phyloP scores from a whole-genome alignment of 2,329 filamentous ascomycete genomes.

The Pyrenochaeta sp. region DNA sequence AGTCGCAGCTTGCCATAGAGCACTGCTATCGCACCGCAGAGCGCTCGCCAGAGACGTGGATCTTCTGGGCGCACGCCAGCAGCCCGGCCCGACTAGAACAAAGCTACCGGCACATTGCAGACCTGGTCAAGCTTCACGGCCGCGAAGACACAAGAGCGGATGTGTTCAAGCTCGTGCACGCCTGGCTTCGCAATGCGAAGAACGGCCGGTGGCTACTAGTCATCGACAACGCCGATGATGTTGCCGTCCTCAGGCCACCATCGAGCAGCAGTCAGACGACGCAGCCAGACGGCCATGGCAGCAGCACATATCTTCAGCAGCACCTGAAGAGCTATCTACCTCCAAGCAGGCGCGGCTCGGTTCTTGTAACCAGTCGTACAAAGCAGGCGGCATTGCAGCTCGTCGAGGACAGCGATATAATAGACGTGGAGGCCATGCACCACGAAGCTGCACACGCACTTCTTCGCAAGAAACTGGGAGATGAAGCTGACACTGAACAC shows the following conservation, averaged over 20 bases:
- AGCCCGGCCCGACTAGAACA: slow-evolving; percentile 20
- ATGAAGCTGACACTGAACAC: slow-evolving; percentile 15
- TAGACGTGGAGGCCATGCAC: slow-evolving; percentile 20
- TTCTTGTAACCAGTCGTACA: slow-evolving; percentile 19
- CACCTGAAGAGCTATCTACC: slow-evolving; percentile 9
- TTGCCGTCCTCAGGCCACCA: slow-evolving; percentile 1
- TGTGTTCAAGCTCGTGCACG: slow-evolving; percentile 19
- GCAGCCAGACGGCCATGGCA: too few species aligned
- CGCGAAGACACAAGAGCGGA: slow-evolving; percentile 16
- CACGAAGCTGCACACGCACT: slow-evolving; percentile 8
- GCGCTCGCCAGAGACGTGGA: slow-evolving; percentile 20
- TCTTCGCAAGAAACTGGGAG: slow-evolving; percentile 15
- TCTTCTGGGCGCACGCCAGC: slow-evolving; percentile 17
- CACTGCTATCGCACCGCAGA: slow-evolving; percentile 16
- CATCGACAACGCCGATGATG: slow-evolving; percentile 29
- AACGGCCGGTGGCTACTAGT: slow-evolving; percentile 21
- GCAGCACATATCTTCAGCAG: too few species aligned
- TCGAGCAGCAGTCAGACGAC: too few species aligned
- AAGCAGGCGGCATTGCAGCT: slow-evolving; percentile 13
- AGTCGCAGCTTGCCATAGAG: slow-evolving; percentile 24
- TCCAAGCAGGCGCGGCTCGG: slow-evolving; percentile 11
- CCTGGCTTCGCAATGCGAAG: slow-evolving; percentile 10
- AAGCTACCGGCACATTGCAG: slow-evolving; percentile 25
- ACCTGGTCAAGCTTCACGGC: slow-evolving; percentile 18
- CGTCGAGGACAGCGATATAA: slow-evolving; percentile 10